Base-by-base conservation (phyloP, 2,329 filamentous ascomycete genomes). In the Pestalotiopsis sp. region DNA sequence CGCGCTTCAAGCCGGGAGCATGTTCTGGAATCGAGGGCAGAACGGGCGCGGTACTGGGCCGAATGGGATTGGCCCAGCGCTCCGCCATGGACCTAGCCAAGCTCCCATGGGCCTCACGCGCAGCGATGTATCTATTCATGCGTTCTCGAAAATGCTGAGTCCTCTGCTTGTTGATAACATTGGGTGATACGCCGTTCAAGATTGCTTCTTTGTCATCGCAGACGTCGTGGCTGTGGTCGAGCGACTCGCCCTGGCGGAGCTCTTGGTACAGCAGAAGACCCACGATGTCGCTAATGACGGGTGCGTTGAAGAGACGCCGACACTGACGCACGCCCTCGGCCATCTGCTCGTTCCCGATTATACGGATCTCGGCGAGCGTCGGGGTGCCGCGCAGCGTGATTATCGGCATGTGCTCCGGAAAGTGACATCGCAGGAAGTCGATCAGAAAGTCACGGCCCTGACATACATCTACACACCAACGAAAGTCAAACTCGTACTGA, bases 281-380 rank as follows among this genome's bases (percentile, higher is more conserved):
- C 12, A 74, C 62, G 27, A 66, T 40, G 56, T 74, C 72, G 61
- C 68, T 72, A 31, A 74, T 68, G 11, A 74, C 72, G 25, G 72
- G 72, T 13, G 72, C 72, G 64, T 73, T 72, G 69, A 74, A 74
- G 20, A 73, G 71, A 12, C 67, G 68, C 23, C 70, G 68, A 67
- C 72, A 74, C 27, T 68, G 65, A 6, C 68, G 59, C 20, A 73
- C 69, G 2, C 72, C 72, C 2, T 6, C 14, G 4, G 38, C 49
- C 45, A 67, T 14, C 14, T 65, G 57, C 59, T 74, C 72, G 60
- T 74, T 74, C 38, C 72, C 72, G 62, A 74, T 74, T 69, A 73
- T 70, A 64, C 70, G 69, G 66, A 74, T 71, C 66, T 74, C 68
- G n/a, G 70, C 72, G 36, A 74, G 66, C 7, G 70, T 74, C 25